These are phyloP conservation scores for Rhodosorus marinus DNA, from an alignment of 23 red algal genomes.

Conservation along the genomic window DNA sequence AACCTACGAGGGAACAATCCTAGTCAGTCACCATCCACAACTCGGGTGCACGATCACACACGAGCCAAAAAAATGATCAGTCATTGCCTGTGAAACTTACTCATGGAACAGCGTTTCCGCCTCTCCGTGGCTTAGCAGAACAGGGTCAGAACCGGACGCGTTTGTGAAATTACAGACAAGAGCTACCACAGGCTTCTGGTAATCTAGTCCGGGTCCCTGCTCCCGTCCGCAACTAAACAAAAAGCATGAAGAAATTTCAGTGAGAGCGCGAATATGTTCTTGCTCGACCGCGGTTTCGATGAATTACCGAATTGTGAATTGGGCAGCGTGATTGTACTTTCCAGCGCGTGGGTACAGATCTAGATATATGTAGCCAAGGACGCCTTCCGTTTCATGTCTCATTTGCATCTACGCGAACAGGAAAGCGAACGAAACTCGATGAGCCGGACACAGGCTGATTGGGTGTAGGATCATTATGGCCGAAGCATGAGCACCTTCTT, in stretches of 20 bases:
- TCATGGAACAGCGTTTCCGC: slow-evolving; percentile 81
- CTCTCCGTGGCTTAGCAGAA: slow-evolving; percentile 28
- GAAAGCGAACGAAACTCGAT: too few relatives aligned
- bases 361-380: slow-evolving; percentile 57
- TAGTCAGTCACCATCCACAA: too few relatives aligned
- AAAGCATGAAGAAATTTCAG: neutral
- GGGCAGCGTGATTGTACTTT: slow-evolving; percentile 69
- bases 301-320: slow-evolving; percentile 75
- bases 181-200: slow-evolving; percentile 74
- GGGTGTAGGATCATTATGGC: too few relatives aligned
- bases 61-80: too few relatives aligned
- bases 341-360: slow-evolving; percentile 51
- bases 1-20: too few relatives aligned
- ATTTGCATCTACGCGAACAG: too few relatives aligned
- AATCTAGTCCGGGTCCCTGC: slow-evolving; percentile 1
- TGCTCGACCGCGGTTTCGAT: slow-evolving; percentile 22
- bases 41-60: too few relatives aligned
- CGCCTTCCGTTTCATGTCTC: slow-evolving; percentile 11
- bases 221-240: neutral
- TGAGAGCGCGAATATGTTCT: neutral
- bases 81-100: too few relatives aligned
- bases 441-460: too few relatives aligned
- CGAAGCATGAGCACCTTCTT: slow-evolving; percentile 14
- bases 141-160: neutral
- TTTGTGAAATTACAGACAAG: slow-evolving; percentile 67